These are phyloP conservation scores for Mesotaenium endlicherianum DNA, from an alignment of 139 green algal species.

Conservation along the genomic window DNA sequence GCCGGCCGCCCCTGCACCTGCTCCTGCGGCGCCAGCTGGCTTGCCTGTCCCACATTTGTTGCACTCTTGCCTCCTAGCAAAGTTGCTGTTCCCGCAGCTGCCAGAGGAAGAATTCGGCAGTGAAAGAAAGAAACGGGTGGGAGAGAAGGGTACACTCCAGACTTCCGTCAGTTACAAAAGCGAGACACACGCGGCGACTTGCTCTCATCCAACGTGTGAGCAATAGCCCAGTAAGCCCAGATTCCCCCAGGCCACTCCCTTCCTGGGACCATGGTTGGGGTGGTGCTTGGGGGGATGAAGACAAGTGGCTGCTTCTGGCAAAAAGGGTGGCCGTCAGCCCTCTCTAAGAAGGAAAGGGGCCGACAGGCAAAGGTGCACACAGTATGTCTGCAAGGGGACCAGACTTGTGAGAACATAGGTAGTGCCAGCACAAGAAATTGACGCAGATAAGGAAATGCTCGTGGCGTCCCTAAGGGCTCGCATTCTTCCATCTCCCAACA, in stretches of 20 bases:
- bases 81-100: slow-evolving; percentile 48
- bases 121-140: slow-evolving; percentile 5
- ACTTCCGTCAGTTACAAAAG: background rate
- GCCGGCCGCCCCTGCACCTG: background rate
- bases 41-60: slow-evolving; percentile 32
- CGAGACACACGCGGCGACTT: background rate
- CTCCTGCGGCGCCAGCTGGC: background rate
- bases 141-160: background rate
- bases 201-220: background rate
- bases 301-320: too few species aligned
- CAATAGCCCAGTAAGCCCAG: background rate
- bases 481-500: too few species aligned
- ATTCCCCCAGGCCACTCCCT: background rate
- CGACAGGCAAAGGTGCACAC: too few species aligned
- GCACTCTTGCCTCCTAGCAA: slow-evolving; percentile 46
- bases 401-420: too few species aligned
- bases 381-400: too few species aligned
- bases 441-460: too few species aligned
- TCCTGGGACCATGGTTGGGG: background rate
- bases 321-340: too few species aligned
- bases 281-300: too few species aligned
- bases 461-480: too few species aligned
- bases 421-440: too few species aligned
- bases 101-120: background rate
- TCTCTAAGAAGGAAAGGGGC: too few species aligned